These are phyloP conservation scores for Haplographium delicatum DNA, from an alignment of 495 filamentous ascomycete species.

Conservation along the genomic window DNA sequence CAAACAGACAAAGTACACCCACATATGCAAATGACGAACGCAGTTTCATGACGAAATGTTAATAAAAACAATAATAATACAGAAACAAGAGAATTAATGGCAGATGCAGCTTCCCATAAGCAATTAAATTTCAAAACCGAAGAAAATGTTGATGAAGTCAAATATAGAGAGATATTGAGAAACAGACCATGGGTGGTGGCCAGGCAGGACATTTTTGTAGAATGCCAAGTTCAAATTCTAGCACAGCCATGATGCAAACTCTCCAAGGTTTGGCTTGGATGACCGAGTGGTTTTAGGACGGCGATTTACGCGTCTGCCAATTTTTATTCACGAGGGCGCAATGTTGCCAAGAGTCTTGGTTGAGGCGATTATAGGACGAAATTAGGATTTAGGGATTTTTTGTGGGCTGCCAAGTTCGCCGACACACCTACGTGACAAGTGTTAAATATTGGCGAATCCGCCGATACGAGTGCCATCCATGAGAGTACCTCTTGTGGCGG, in stretches of 20 bases:
- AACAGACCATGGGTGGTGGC: neutral
- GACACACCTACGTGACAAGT: neutral
- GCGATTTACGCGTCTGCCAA: conserved; percentile 11
- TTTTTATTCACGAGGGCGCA: neutral
- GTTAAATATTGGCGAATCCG: too few species aligned
- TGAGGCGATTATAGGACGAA: neutral
- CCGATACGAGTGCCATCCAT: too few species aligned
- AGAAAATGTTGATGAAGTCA: neutral
- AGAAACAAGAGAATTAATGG: neutral
- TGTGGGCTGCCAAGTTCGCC: conserved; percentile 13
- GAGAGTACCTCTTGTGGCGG: too few species aligned
- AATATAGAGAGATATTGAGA: neutral
- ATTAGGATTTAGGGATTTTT: neutral
- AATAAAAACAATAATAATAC: neutral
- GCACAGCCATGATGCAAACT: conserved; percentile 13
- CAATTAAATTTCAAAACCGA: neutral
- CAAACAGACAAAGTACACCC: conserved; percentile 54
- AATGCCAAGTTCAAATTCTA: conserved; percentile 7
- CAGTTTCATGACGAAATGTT: conserved; percentile 2
- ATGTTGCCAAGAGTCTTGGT: conserved; percentile 15
- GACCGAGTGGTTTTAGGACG: conserved; percentile 1
- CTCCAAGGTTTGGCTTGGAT: conserved; percentile 1
- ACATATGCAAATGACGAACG: conserved; percentile 37
- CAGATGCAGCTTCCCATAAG: neutral
- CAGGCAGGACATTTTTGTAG: neutral